Conservation (phyloP, 163 green algal genomes). For the Trebouxiophyceae sp. region DNA sequence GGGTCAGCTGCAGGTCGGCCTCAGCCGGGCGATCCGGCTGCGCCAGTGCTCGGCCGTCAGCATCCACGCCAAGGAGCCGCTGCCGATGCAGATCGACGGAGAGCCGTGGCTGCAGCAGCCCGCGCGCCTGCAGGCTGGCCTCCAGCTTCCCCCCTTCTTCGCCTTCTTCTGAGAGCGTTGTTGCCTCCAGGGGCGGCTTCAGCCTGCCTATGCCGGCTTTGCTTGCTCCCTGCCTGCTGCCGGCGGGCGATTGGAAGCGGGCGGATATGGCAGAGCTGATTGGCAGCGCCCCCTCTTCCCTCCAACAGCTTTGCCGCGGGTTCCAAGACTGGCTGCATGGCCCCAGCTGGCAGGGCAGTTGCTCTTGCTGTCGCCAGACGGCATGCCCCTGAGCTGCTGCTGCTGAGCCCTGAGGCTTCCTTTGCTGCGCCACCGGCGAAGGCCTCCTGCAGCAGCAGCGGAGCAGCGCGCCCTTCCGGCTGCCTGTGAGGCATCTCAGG, state of each 20-base stretch:
- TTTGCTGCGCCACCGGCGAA: too few relatives aligned
- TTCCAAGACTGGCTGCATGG: too few relatives aligned
- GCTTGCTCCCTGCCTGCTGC: neutral
- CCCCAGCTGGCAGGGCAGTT: too few relatives aligned
- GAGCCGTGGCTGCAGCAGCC: conserved; percentile 70
- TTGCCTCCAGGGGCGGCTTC: neutral
- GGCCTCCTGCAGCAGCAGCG: too few relatives aligned
- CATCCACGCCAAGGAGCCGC: conserved; percentile 25
- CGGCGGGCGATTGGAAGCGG: too few relatives aligned
- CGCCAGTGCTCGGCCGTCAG: conserved; percentile 43
- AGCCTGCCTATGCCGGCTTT: neutral
- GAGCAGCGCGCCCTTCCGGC: too few relatives aligned
- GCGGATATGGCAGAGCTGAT: too few relatives aligned
- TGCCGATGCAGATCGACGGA: conserved; percentile 67
- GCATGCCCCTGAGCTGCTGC: too few relatives aligned
- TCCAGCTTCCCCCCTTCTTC: conserved; percentile 5
- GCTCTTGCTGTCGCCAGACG: too few relatives aligned
- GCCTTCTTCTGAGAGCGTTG: neutral
- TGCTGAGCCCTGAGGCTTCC: too few relatives aligned
- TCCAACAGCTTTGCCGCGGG: too few relatives aligned
- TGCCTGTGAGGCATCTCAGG: neutral
- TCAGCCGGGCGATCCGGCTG: conserved; percentile 55
- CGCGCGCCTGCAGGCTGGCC: conserved; percentile 26
- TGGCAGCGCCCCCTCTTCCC: too few relatives aligned
- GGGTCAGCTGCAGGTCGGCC: conserved; percentile 62